Evolutionary conservation across 192 early-diverging fungal species (phyloP), one percentile per base, ranked within the genome.

Genomic region (Backusella parvicylindrica): DNA sequence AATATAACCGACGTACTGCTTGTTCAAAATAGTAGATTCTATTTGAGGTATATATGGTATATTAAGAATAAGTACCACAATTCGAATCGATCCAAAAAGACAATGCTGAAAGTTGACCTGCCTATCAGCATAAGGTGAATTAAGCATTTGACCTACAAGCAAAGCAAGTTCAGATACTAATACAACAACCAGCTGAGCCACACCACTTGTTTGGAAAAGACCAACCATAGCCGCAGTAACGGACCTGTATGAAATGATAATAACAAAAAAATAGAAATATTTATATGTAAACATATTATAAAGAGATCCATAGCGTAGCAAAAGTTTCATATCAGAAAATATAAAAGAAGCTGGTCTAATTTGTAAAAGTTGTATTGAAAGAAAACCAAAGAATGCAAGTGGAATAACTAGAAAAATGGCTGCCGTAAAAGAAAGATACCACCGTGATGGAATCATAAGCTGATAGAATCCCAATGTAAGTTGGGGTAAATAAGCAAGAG

Each of bases 391-490:
- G 2, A 73, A 68, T 6, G 77, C 50, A 7, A 83, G 69, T 0
- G 84, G 79, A 4, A 83, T 64, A 0, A 84, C 68, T 13, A 87
- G 33, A 4, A 87, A 49, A 3, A 83, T 50, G 3, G 82, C 50
- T 6, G 82, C 72, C 13, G 77, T 63, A 15, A 76, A 28, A 13
- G 81, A 37, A 11, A 75, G 43, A 26, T 75, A 77, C 82, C 81
- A 80, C 0, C 56, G 64, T 1, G 84, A 73, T 0, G 80, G 70
- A n/a, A 87, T 41, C 37, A 83, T 87, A 16, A 87, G 64, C 53
- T 87, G 86, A 40, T 85, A 87, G 70, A 87, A 84, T 11, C 80
- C 76, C 6, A 77, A 75, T 1, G 81, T 77, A 16, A 83, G 75
- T 30, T 85, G 63, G 0, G 86, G 86, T 18, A 84, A 73, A 50